Conservation (phyloP, 805 yeast species). For the Wickerhamiella qilinensis region DNA sequence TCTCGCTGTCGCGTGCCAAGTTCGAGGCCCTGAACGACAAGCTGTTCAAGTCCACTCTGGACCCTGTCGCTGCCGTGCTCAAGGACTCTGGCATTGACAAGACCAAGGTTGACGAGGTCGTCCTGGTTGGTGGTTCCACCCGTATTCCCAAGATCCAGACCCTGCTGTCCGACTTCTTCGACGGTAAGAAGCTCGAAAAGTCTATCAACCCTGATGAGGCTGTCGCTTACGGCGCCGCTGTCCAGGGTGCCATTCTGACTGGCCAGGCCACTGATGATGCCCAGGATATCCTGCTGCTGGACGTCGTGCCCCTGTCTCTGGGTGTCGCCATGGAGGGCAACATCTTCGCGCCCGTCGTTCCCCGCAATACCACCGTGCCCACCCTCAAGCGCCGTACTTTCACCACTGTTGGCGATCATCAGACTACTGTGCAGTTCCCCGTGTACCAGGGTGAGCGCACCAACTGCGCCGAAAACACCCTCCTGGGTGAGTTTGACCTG, state of each 20-base stretch:
- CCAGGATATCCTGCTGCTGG: constrained; percentile 87
- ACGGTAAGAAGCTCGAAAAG: constrained; percentile 93
- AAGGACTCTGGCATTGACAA: constrained; percentile 81
- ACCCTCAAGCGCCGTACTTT: constrained; percentile 97
- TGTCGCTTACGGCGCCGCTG: constrained; percentile 99
- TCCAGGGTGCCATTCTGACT: constrained; percentile 96
- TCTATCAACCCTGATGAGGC: constrained; percentile 99
- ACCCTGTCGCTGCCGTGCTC: constrained; percentile 89
- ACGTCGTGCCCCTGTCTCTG: constrained; percentile 94
- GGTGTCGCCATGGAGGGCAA: constrained; percentile 99
- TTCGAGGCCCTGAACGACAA: constrained; percentile 92
- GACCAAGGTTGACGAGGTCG: constrained; percentile 81
- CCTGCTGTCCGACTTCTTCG: constrained; percentile 84
- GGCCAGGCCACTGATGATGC: constrained; percentile 85
- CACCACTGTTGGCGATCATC: constrained; percentile 98
- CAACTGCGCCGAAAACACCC: constrained; percentile 93
- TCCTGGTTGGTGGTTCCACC: constrained; percentile 96
- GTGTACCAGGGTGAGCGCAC: constrained; percentile 99
- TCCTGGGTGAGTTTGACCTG: constrained; percentile 96
- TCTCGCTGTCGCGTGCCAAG: constrained; percentile 93
- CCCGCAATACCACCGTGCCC: constrained; percentile 99
- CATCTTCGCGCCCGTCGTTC: constrained; percentile 96
- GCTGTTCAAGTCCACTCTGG: constrained; percentile 82
- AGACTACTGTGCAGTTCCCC: constrained; percentile 97
- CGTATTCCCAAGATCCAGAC: constrained; percentile 98